phyloP scores from a whole-genome alignment of 495 filamentous ascomycete species.

The Penicillium bovifimosum region DNA sequence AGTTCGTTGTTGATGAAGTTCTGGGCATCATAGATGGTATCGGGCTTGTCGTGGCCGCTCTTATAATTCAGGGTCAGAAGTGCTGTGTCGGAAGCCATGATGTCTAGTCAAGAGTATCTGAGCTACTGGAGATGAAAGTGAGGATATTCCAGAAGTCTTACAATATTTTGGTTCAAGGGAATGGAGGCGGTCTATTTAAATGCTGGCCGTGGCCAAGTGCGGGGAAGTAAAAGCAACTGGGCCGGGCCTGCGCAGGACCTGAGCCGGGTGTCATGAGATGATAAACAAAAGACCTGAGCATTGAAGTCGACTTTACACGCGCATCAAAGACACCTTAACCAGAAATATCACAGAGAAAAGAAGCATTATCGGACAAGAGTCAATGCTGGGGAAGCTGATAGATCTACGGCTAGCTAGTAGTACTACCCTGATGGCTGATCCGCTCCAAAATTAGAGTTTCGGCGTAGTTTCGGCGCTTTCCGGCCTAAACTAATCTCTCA shows the following conservation, averaged over 20 bases:
- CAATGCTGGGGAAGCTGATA: no score
- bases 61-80: background rate
- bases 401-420: no score
- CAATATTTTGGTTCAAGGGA: background rate
- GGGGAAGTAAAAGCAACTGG: background rate
- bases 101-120: background rate
- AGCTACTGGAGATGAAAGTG: background rate
- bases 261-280: no score
- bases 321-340: no score
- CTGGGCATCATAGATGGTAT: background rate
- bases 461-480: no score
- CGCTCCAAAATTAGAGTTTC: no score
- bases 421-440: no score
- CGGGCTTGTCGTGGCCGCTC: background rate
- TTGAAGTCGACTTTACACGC: no score
- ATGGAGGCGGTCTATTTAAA: background rate
- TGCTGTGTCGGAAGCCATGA: background rate
- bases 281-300: no score
- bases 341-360: no score
- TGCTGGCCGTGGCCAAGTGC: background rate
- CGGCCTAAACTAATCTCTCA: no score
- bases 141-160: background rate
- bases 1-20: constrained; percentile 93
- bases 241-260: background rate
- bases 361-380: no score